A percentile compares a stretch with the other conserved stretches of the same genome.
Conservation (phyloP, 352 stramenopile genomes). For the Hyaloperonospora arabidopsidis region DNA sequence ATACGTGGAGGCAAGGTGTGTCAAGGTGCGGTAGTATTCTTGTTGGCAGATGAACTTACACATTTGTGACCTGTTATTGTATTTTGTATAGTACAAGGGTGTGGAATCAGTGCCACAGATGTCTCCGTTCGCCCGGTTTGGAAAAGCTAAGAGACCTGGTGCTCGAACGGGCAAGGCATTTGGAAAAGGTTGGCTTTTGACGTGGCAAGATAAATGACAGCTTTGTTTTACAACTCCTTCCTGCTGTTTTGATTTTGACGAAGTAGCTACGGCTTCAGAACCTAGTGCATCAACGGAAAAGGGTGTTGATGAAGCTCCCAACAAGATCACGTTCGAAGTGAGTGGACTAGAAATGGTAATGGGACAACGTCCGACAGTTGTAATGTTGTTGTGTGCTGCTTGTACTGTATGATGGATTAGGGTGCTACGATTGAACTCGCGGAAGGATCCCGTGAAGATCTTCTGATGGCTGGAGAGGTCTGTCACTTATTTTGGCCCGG, state of each 20-base stretch:
- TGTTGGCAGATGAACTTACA: background rate
- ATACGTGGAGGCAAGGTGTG: slow-evolving; percentile 49
- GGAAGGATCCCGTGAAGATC: slow-evolving; percentile 29
- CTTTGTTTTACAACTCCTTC: background rate
- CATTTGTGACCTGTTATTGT: slow-evolving; percentile 1
- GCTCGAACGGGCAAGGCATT: slow-evolving; percentile 68
- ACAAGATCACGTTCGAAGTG: slow-evolving; percentile 54
- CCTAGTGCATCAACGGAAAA: slow-evolving; percentile 21
- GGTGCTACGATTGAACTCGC: slow-evolving; percentile 40
- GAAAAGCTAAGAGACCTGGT: slow-evolving; percentile 52
- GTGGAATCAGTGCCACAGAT: slow-evolving; percentile 37
- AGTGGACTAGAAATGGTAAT: background rate
- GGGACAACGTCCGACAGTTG: background rate
- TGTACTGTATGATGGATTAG: slow-evolving; percentile 17
- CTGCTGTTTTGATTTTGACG: slow-evolving; percentile 2
- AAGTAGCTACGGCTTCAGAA: slow-evolving; percentile 20
- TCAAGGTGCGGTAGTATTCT: background rate
- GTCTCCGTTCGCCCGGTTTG: slow-evolving; percentile 54
- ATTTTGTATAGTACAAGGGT: slow-evolving; percentile 41
- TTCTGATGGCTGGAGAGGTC: slow-evolving; percentile 58
- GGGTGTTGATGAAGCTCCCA: slow-evolving; percentile 20
- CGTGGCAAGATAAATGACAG: background rate
- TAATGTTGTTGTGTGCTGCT: background rate
- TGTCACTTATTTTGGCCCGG: slow-evolving; percentile 70
- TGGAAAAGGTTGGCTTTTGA: slow-evolving; percentile 29